Percentiles rank a stretch among this genome's conserved stretches.
These are phyloP conservation scores for Aspergillus transmontanensis DNA, from an alignment of 2,329 filamentous ascomycete genomes.

Conservation along the genomic window DNA sequence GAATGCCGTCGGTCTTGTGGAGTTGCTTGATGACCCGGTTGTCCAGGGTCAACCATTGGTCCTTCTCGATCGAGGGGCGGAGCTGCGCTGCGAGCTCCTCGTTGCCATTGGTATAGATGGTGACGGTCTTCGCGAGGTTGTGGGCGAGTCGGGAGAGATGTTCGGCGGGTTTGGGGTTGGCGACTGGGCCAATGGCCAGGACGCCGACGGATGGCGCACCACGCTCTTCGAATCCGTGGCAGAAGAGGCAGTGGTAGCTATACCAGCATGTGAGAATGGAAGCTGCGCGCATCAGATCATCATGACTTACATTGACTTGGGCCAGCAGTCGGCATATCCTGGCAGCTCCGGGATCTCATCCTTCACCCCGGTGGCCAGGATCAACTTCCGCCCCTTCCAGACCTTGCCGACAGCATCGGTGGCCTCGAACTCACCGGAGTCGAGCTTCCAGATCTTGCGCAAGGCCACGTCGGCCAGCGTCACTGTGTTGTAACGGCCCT, in stretches of 20 bases:
- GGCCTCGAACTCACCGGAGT: not conserved
- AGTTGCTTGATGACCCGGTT: constrained; percentile 1
- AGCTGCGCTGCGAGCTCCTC: constrained; percentile 29
- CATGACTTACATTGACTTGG: not conserved
- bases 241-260: constrained; percentile 17
- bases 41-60: not conserved
- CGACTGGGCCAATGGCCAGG: constrained; percentile 40
- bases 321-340: not conserved
- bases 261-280: not conserved
- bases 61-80: not conserved
- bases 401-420: not conserved
- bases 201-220: constrained; percentile 8
- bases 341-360: not conserved
- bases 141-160: constrained; percentile 50
- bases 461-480: not conserved
- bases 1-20: not conserved
- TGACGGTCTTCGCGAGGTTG: constrained; percentile 48
- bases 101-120: constrained; percentile 56
- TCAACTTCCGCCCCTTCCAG: not conserved
- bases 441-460: not conserved
- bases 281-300: too few relatives aligned
- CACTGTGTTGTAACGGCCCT: not conserved
- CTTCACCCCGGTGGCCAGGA: not conserved
- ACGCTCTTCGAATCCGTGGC: constrained; percentile 17
- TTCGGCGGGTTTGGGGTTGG: constrained; percentile 34